Evolutionary conservation across 2,329 filamentous ascomycete genomes (phyloP).

Genomic region (Penicillium digitatum): DNA sequence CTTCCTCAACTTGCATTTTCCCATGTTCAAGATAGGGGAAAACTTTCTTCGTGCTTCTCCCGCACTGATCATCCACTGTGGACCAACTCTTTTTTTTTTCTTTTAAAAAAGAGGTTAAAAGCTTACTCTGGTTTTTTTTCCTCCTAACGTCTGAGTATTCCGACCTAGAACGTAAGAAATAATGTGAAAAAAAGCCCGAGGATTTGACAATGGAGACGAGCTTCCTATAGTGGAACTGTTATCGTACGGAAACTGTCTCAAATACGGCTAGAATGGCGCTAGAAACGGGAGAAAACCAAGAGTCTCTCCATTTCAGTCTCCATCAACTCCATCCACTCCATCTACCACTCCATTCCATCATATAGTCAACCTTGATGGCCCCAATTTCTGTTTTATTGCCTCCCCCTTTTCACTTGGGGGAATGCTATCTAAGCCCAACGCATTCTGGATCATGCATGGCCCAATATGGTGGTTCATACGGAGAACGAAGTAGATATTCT

Average conservation of each 20-base stretch:
- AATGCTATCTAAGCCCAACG: neutral
- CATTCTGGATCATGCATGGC: constrained; percentile 1
- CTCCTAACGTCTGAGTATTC: neutral
- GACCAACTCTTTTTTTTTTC: neutral
- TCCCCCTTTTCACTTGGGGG: constrained; percentile 1
- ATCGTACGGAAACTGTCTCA: constrained; percentile 19
- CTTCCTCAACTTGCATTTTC: neutral
- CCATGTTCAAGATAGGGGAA: neutral
- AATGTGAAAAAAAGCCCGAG: neutral
- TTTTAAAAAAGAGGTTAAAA: neutral
- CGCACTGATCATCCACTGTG: neutral
- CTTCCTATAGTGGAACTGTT: constrained; percentile 21
- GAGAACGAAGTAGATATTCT: neutral
- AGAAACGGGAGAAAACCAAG: constrained; percentile 22
- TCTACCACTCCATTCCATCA: neutral
- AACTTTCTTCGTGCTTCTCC: neutral
- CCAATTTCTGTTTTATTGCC: neutral
- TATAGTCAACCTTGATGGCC: constrained; percentile 6
- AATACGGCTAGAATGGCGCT: constrained; percentile 27
- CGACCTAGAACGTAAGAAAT: neutral
- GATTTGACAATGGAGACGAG: constrained; percentile 6
- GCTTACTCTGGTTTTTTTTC: too few relatives aligned
- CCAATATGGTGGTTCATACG: constrained; percentile 12
- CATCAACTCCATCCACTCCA: neutral
- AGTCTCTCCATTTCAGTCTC: neutral